Evolutionary conservation across 176 grass and related monocot genomes (phyloP).

Genomic region (Cocos nucifera): DNA sequence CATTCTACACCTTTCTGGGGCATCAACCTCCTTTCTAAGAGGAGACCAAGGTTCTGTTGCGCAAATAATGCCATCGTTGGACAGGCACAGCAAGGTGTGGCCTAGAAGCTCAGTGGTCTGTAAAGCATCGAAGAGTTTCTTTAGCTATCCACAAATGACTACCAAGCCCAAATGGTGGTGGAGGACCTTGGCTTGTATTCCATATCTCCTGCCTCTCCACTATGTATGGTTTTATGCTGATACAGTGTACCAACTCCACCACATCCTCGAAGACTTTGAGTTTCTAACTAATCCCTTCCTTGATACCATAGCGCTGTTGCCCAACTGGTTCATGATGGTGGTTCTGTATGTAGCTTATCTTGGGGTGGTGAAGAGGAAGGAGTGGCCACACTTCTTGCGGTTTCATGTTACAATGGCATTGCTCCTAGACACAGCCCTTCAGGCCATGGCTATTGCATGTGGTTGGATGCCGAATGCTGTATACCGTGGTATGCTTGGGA

Average conservation of each 20-base stretch:
- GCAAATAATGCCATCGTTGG: constrained; percentile 5
- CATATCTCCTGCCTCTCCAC: constrained; percentile 84
- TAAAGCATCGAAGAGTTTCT: constrained; percentile 41
- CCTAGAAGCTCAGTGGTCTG: constrained; percentile 25
- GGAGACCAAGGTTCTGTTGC: too few species aligned
- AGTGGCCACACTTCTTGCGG: constrained; percentile 77
- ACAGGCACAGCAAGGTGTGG: constrained; percentile 3
- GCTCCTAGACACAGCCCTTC: constrained; percentile 73
- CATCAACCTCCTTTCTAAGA: too few species aligned
- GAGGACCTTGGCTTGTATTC: constrained; percentile 75
- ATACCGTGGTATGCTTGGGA: constrained; percentile 55
- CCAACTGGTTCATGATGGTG: constrained; percentile 65
- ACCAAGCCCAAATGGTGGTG: constrained; percentile 93
- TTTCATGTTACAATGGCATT: constrained; percentile 85
- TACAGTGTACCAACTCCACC: constrained; percentile 68
- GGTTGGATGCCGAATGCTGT: constrained; percentile 69
- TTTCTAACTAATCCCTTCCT: constrained; percentile 67
- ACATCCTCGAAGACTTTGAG: constrained; percentile 56
- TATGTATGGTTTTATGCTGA: constrained; percentile 79
- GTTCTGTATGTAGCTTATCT: constrained; percentile 68
- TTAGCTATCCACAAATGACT: constrained; percentile 70
- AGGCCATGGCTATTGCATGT: constrained; percentile 66
- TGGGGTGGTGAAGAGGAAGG: constrained; percentile 68
- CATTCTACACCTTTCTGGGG: too few species aligned
- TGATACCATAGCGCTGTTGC: constrained; percentile 62